Percentiles rank a stretch among this genome's conserved stretches.
Evolutionary conservation across 2,329 filamentous ascomycete species (phyloP).

Genomic region (Torrubiella hemipterigena): DNA sequence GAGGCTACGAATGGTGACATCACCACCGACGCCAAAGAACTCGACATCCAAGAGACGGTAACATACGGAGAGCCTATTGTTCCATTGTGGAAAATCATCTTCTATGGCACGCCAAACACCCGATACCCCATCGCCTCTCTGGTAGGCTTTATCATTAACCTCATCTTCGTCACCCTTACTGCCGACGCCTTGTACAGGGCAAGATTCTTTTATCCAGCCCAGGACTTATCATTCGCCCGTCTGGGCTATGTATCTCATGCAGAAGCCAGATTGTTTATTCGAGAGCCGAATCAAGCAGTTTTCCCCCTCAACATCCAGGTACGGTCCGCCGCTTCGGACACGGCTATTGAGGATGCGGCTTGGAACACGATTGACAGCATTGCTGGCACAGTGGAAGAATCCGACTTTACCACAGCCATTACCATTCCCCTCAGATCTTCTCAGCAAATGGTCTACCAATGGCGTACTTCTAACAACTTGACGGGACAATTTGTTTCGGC

Average conservation of each 20-base stretch:
- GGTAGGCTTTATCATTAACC: slow-evolving; percentile 61
- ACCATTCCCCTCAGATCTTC: slow-evolving; percentile 50
- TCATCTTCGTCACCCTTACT: slow-evolving; percentile 53
- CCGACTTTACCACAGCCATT: slow-evolving; percentile 70
- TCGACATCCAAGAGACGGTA: slow-evolving; percentile 53
- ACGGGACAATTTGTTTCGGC: slow-evolving; percentile 71
- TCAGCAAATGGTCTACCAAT: slow-evolving; percentile 68
- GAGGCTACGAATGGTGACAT: slow-evolving; percentile 20
- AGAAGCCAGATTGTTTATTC: slow-evolving; percentile 69
- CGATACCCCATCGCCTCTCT: slow-evolving; percentile 54
- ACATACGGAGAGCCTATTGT: slow-evolving; percentile 44
- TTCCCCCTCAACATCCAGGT: slow-evolving; percentile 67
- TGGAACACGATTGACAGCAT: slow-evolving; percentile 60
- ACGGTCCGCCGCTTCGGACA: slow-evolving; percentile 37
- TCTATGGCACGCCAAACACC: slow-evolving; percentile 66
- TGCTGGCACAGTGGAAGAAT: slow-evolving; percentile 55
- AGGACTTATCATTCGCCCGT: slow-evolving; percentile 74
- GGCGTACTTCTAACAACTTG: slow-evolving; percentile 76
- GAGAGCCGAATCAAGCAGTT: slow-evolving; percentile 66
- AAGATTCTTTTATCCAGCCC: slow-evolving; percentile 53
- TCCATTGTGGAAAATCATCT: slow-evolving; percentile 50
- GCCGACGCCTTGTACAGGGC: slow-evolving; percentile 71
- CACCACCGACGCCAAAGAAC: slow-evolving; percentile 35
- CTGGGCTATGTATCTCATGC: slow-evolving; percentile 76
- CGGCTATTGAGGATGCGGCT: no score